These are phyloP conservation scores for Filosporella fistucella DNA, from an alignment of 495 filamentous ascomycete species.

Conservation along the genomic window DNA sequence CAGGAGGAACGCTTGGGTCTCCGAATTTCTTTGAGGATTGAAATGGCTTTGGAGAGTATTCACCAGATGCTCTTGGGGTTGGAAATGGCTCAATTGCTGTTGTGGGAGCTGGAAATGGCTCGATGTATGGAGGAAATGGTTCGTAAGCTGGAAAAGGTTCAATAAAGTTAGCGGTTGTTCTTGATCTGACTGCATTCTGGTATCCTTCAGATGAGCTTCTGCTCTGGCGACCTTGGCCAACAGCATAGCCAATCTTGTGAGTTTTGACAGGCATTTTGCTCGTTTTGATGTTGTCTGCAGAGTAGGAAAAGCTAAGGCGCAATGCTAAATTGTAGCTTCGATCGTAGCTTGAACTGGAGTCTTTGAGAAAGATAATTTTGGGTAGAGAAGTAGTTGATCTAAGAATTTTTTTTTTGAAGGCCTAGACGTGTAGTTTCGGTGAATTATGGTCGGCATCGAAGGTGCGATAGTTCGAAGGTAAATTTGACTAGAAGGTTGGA, in stretches of 20 bases:
- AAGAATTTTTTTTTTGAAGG: too few species aligned
- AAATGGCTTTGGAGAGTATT: not conserved
- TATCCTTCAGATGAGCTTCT: not conserved
- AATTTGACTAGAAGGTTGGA: too few species aligned
- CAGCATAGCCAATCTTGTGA: slow-evolving; percentile 19
- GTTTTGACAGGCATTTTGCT: slow-evolving; percentile 13
- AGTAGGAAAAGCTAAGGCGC: too few species aligned
- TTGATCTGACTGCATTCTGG: slow-evolving; percentile 4
- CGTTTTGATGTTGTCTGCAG: too few species aligned
- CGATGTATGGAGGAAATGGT: not conserved
- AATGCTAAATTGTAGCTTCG: not conserved
- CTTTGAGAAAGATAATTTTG: too few species aligned
- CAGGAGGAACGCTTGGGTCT: slow-evolving; percentile 12
- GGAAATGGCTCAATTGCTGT: slow-evolving; percentile 2
- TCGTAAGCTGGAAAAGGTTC: slow-evolving; percentile 22
- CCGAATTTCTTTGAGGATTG: not conserved
- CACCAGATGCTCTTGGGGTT: slow-evolving; percentile 1
- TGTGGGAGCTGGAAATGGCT: slow-evolving; percentile 2
- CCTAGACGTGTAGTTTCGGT: too few species aligned
- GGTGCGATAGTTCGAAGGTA: too few species aligned
- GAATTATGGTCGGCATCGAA: too few species aligned
- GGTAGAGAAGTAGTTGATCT: too few species aligned
- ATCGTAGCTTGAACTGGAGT: too few species aligned
- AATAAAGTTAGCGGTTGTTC: slow-evolving; percentile 17
- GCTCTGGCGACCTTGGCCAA: not conserved